Conservation (phyloP, 441 rosid species). For the Jatropha podagrica region DNA sequence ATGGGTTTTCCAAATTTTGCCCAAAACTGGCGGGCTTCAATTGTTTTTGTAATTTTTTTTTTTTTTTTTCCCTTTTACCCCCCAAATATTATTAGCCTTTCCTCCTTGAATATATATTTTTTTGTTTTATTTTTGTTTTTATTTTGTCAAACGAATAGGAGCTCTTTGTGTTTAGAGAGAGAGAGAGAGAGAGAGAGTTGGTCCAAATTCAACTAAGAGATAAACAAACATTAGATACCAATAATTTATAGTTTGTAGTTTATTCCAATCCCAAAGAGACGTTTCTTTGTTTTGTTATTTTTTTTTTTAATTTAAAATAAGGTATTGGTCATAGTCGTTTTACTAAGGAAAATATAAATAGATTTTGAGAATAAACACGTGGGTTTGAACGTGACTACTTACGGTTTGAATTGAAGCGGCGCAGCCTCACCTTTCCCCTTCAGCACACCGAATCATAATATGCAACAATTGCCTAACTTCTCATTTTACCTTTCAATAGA, state of each 20-base stretch:
- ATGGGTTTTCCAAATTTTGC: too few species aligned
- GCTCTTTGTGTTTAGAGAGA: too few species aligned
- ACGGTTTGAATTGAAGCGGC: background rate
- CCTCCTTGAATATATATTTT: background rate
- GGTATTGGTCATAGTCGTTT: conserved; percentile 13
- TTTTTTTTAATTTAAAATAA: background rate
- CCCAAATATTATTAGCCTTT: background rate
- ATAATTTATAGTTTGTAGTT: background rate
- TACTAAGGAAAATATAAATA: background rate
- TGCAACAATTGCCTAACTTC: too few species aligned
- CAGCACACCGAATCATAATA: too few species aligned
- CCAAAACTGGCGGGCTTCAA: too few species aligned
- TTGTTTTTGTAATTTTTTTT: too few species aligned
- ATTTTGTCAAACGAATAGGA: too few species aligned
- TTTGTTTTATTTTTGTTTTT: too few species aligned
- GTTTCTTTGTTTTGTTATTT: background rate
- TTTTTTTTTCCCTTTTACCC: too few species aligned
- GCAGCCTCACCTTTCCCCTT: background rate
- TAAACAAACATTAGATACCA: background rate
- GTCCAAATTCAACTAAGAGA: background rate
- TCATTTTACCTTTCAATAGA: too few species aligned
- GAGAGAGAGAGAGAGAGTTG: background rate
- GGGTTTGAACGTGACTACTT: background rate
- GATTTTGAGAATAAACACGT: too few species aligned
- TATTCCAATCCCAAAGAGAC: background rate